Percentiles rank a stretch among this genome's conserved stretches.
Evolutionary conservation across 225 moss, liverwort and hornwort species (phyloP).

Genomic region (Pseudisothecium myosuroides): DNA sequence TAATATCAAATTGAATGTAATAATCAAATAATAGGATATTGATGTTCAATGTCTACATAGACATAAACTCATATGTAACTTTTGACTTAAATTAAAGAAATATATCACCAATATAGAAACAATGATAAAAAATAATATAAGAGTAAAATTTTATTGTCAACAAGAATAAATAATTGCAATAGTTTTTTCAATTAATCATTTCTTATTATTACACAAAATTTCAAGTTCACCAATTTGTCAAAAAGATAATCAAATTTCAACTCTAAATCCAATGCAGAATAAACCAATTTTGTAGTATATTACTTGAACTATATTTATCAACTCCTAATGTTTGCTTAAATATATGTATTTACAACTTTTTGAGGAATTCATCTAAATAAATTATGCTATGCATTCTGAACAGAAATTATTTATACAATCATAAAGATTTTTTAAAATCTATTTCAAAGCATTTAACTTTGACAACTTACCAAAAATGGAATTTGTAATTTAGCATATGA

Average conservation of each 20-base stretch:
- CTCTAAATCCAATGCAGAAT: too few species aligned
- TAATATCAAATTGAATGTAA: neutral
- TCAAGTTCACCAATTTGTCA: neutral
- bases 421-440: neutral
- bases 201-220: neutral
- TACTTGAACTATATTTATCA: too few species aligned
- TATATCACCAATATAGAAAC: neutral
- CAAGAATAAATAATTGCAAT: too few species aligned
- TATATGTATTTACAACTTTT: too few species aligned
- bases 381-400: neutral
- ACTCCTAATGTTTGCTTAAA: too few species aligned
- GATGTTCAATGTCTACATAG: neutral
- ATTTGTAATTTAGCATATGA: neutral
- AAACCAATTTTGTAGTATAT: too few species aligned
- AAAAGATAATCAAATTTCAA: too few species aligned
- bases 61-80: neutral
- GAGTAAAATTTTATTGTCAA: neutral
- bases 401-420: neutral
- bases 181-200: too few species aligned
- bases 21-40: neutral
- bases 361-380: neutral
- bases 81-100: neutral
- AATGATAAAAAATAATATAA: neutral
- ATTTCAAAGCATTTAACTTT: neutral
- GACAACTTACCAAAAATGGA: neutral